A percentile compares a stretch with the other conserved stretches of the same genome.
Evolutionary conservation across 73 alveolate species (phyloP).

Genomic region (Paraurostyla sp.): DNA sequence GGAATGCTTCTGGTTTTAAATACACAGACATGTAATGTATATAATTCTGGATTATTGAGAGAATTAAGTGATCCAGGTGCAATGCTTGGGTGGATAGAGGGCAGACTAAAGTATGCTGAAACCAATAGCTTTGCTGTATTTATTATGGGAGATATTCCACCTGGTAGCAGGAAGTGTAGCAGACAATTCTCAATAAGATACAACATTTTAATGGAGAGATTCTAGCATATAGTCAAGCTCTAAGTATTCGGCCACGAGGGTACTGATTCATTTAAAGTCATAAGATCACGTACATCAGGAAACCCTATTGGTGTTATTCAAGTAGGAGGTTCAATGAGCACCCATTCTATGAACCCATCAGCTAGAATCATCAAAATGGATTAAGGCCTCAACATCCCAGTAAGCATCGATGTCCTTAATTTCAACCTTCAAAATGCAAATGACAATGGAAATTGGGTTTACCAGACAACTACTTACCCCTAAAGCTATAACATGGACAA

Average conservation of each 20-base stretch:
- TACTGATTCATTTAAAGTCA: constrained; percentile 27
- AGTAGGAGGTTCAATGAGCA: constrained; percentile 50
- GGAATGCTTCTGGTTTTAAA: constrained; percentile 53
- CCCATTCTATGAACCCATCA: constrained; percentile 15
- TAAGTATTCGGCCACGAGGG: constrained; percentile 64
- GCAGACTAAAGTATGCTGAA: constrained; percentile 48
- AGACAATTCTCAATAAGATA: constrained; percentile 41
- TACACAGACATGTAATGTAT: constrained; percentile 52
- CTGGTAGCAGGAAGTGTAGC: constrained; percentile 66
- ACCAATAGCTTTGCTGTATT: background rate
- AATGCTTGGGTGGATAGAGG: constrained; percentile 47
- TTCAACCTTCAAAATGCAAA: background rate
- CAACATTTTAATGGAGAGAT: constrained; percentile 70
- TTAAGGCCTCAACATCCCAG: background rate
- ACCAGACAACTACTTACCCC: background rate
- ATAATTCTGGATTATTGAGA: constrained; percentile 34
- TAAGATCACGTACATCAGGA: constrained; percentile 13
- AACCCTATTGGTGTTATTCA: constrained; percentile 29
- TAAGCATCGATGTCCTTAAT: background rate
- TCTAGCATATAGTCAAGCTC: constrained; percentile 52
- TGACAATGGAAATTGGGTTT: background rate
- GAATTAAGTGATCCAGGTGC: constrained; percentile 45
- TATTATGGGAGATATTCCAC: constrained; percentile 72
- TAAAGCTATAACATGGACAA: background rate
- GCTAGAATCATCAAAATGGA: constrained; percentile 31